Base-by-base conservation (phyloP, 2,329 filamentous ascomycete species). In the Aspergillus piperis region DNA sequence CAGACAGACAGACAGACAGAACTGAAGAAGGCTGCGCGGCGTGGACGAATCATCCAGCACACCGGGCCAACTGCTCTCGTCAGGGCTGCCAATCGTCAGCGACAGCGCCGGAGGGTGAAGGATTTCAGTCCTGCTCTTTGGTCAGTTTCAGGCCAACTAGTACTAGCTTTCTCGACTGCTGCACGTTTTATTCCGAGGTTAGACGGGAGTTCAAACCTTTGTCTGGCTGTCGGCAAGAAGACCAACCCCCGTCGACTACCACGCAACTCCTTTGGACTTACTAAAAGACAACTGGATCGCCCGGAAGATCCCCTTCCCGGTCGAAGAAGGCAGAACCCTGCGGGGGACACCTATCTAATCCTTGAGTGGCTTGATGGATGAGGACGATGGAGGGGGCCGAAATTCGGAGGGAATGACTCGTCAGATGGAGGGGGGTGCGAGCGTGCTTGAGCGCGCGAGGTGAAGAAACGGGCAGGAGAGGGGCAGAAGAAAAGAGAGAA, bases 151-250 rank as follows among this genome's bases (percentile, higher is more conserved):
- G 47, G 47, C 27, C 25, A n/a, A 50, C 41, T 39, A 21, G 54
- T 30, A 30, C 27, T 11, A 36, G 32, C 32, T 15, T 13, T 49
- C 7, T 57, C 30, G 25, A 36, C 39, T 49, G 30, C 42, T 48
- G 44, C 19, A 41, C 8, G 32, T 39, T 54, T 54, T 25, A 11
- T 38, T 27, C 54, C 44, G 54, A 50, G 54, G 54, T 57, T 57
- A 21, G 54, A 57, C 54, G 54, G 42, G 42, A 25, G 38, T 59
- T 36, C 54, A 50, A 57, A 44, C 54, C 32, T 39, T 49, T 19
- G 42, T 44, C 27, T 23, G 30, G 21, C 39, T 53, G 23, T 42
- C 53, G 47, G 53, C 53, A 30, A 55, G 27, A n/a, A 13, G 32
- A 19, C 17, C 39, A 19, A 19, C 25, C 15, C 38, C 38, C 17